A percentile compares a stretch with the other conserved stretches of the same genome.
These are phyloP conservation scores for Kalanchoe fedtschenkoi DNA, from an alignment of 164 flowering plant genomes.

Conservation along the genomic window DNA sequence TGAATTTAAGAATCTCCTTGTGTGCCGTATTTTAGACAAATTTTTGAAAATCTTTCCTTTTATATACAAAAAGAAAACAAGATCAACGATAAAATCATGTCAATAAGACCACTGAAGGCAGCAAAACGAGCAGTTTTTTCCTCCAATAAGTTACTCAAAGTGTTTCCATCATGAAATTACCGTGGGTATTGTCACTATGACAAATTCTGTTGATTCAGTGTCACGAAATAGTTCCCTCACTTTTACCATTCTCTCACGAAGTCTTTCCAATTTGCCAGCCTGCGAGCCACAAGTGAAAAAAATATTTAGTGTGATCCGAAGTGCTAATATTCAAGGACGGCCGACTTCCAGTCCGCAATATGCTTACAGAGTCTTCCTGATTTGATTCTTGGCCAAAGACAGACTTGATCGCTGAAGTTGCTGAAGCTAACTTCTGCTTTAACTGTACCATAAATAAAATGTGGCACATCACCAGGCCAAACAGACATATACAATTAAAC, in stretches of 20 bases:
- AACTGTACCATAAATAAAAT: constrained; percentile 31
- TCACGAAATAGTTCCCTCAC: constrained; percentile 84
- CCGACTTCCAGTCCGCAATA: constrained; percentile 3
- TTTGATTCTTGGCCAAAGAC: constrained; percentile 65
- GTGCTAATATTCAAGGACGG: constrained; percentile 19
- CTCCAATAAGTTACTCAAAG: too few species aligned
- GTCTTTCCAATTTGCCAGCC: constrained; percentile 75
- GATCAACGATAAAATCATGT: too few species aligned
- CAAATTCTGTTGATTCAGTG: constrained; percentile 69
- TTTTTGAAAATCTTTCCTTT: too few species aligned
- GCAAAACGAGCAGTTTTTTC: too few species aligned
- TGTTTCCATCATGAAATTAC: too few species aligned
- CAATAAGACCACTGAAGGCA: too few species aligned
- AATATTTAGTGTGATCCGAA: neutral
- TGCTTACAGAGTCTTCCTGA: constrained; percentile 66
- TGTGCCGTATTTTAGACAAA: too few species aligned
- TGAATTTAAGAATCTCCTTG: too few species aligned
- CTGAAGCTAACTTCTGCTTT: constrained; percentile 69
- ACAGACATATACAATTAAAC: neutral
- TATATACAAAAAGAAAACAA: too few species aligned
- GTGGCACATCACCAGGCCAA: neutral
- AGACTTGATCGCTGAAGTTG: constrained; percentile 88
- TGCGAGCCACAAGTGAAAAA: constrained; percentile 11
- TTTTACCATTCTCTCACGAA: constrained; percentile 82
- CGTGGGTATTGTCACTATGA: constrained; percentile 92